Conservation (phyloP, 129 eudicot species). For the Escallonia herrerae region DNA sequence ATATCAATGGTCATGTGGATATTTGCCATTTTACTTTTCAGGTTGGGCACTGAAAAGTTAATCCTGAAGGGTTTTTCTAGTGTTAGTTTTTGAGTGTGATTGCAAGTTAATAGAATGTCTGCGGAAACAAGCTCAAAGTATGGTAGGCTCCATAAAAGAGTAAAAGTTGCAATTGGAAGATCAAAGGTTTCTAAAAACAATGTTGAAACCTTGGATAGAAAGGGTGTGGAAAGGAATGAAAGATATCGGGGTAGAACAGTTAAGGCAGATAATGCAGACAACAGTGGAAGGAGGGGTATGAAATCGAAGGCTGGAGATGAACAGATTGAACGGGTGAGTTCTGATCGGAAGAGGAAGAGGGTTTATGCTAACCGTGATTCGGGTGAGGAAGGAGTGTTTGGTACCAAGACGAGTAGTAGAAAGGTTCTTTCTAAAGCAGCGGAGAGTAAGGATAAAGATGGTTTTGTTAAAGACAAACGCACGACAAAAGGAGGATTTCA, state of each 20-base stretch:
- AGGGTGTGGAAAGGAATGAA: constrained; percentile 15
- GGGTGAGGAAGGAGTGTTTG: constrained; percentile 12
- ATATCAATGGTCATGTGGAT: too few species aligned
- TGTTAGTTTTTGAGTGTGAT: too few species aligned
- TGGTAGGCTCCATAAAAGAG: constrained; percentile 26
- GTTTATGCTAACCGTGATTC: constrained; percentile 16
- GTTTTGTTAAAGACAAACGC: constrained; percentile 15
- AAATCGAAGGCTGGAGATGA: constrained; percentile 13
- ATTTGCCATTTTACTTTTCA: too few species aligned
- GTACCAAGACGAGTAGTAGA: constrained; percentile 3
- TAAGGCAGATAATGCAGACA: not conserved
- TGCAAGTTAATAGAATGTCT: constrained; percentile 17
- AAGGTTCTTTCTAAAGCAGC: constrained; percentile 9
- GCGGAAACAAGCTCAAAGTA: constrained; percentile 22
- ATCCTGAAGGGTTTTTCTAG: too few species aligned
- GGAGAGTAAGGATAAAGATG: constrained; percentile 8
- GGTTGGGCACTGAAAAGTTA: too few species aligned
- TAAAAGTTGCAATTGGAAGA: constrained; percentile 21
- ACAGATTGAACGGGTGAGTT: not conserved
- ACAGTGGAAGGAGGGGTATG: constrained; percentile 1
- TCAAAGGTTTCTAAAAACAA: constrained; percentile 16
- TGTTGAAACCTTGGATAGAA: constrained; percentile 26
- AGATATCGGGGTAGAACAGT: constrained; percentile 14
- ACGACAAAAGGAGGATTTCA: constrained; percentile 10
- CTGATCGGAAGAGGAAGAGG: constrained; percentile 33